Evolutionary conservation across 2,329 filamentous ascomycete genomes (phyloP).

Genomic region (Elsinoe arachidis): DNA sequence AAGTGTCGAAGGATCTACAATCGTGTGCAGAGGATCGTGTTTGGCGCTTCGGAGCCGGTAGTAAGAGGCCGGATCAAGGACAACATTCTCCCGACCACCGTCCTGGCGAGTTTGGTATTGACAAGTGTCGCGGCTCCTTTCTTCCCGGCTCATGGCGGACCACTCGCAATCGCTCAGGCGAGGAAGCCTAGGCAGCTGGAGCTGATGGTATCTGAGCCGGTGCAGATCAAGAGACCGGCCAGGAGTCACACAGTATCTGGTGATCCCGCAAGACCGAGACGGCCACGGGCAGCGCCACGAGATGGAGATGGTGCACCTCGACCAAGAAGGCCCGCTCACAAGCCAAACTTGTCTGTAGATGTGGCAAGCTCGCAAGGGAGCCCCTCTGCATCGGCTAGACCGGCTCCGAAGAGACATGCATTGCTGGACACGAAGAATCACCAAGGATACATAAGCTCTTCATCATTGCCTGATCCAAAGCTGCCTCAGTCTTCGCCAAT

Average conservation of each 20-base stretch:
- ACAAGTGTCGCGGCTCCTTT: conserved; percentile 67
- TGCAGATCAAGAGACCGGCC: conserved; percentile 47
- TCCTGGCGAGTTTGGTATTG: conserved; percentile 71
- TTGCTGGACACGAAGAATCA: conserved; percentile 24
- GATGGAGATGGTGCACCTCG: conserved; percentile 16
- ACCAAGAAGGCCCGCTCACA: not conserved
- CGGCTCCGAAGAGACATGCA: conserved; percentile 32
- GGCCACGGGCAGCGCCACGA: conserved; percentile 30
- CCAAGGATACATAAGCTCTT: conserved; percentile 25
- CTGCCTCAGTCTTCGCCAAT: conserved; percentile 9
- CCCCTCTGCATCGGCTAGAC: not conserved
- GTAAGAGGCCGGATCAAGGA: conserved; percentile 70
- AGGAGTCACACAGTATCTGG: conserved; percentile 61
- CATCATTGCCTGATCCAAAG: conserved; percentile 27
- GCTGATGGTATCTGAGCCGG: conserved; percentile 53
- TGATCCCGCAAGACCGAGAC: conserved; percentile 34
- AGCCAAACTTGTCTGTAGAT: conserved; percentile 7
- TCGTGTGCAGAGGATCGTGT: conserved; percentile 80
- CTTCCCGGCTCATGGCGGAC: conserved; percentile 69
- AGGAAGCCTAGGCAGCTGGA: conserved; percentile 60
- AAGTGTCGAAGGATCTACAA: conserved; percentile 79
- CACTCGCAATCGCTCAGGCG: conserved; percentile 72
- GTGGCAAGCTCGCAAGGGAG: conserved; percentile 1
- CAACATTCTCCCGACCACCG: conserved; percentile 70
- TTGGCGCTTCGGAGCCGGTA: conserved; percentile 61